Evolutionary conservation across 1,284 basidiomycete genomes (phyloP).

Genomic region (Cutaneotrichosporon sp.): DNA sequence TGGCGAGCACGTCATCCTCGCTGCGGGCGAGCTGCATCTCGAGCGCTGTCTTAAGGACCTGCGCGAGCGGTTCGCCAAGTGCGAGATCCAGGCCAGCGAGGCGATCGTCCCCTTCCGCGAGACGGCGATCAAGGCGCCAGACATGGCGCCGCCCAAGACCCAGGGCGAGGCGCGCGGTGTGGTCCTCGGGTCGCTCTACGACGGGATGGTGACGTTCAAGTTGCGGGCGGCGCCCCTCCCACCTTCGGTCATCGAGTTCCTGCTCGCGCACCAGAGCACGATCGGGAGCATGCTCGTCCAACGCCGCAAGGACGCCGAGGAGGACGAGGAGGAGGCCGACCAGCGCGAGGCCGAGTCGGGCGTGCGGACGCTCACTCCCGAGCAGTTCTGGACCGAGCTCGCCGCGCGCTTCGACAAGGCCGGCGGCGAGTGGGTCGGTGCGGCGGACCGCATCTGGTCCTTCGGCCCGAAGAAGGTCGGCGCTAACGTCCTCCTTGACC

Average conservation of each 20-base stretch:
- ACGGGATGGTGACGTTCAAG: slow-evolving; percentile 76
- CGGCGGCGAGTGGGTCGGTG: slow-evolving; percentile 77
- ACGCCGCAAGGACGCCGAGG: slow-evolving; percentile 36
- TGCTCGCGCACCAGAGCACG: slow-evolving; percentile 65
- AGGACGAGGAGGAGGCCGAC: slow-evolving; percentile 41
- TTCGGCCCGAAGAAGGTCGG: slow-evolving; percentile 90
- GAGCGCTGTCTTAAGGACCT: slow-evolving; percentile 97
- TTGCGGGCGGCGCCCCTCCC: slow-evolving; percentile 84
- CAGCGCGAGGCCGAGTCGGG: slow-evolving; percentile 50
- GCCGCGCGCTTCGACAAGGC: slow-evolving; percentile 65
- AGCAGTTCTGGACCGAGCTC: slow-evolving; percentile 79
- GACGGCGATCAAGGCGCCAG: slow-evolving; percentile 78
- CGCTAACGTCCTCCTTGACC: slow-evolving; percentile 82
- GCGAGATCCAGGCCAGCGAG: slow-evolving; percentile 89
- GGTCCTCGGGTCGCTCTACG: slow-evolving; percentile 67
- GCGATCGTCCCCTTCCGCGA: slow-evolving; percentile 98
- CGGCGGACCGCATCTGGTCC: slow-evolving; percentile 78
- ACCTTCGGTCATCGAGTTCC: slow-evolving; percentile 65
- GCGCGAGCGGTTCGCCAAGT: slow-evolving; percentile 88
- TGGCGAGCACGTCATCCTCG: slow-evolving; percentile 95
- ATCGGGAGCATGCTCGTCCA: slow-evolving; percentile 46
- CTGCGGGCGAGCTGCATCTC: slow-evolving; percentile 93
- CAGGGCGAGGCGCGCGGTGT: slow-evolving; percentile 74
- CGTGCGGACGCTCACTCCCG: slow-evolving; percentile 63
- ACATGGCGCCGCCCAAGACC: slow-evolving; percentile 86